Evolutionary conservation across 352 stramenopile genomes (phyloP).

Genomic region (Pythium oligandrum): DNA sequence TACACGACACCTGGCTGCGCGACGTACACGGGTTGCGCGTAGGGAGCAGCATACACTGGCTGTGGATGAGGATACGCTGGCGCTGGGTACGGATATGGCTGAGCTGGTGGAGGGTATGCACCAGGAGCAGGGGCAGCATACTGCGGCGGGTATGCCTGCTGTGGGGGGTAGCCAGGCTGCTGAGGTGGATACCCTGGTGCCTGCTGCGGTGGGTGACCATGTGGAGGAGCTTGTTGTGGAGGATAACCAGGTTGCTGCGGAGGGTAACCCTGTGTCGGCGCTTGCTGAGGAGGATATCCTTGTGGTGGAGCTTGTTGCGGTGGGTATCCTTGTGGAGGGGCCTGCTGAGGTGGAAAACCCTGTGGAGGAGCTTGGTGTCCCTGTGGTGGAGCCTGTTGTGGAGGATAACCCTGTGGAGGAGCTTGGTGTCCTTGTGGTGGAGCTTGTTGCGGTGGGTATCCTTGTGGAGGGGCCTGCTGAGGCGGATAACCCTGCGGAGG

Average conservation of each 20-base stretch:
- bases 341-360: conserved; percentile 3
- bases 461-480: conserved; percentile 12
- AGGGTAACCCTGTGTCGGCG: conserved; percentile 11
- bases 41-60: conserved; percentile 12
- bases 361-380: not conserved
- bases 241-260: conserved; percentile 7
- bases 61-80: conserved; percentile 10
- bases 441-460: conserved; percentile 24
- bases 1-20: conserved; percentile 23
- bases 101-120: conserved; percentile 2
- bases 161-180: conserved; percentile 14
- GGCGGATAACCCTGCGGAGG: conserved; percentile 4
- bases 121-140: conserved; percentile 17
- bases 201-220: conserved; percentile 17
- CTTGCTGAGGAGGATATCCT: conserved; percentile 16
- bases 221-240: no score
- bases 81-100: not conserved
- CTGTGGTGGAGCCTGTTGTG: conserved; percentile 19
- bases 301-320: conserved; percentile 1
- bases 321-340: not conserved
- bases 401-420: not conserved
- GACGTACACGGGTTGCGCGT: conserved; percentile 21
- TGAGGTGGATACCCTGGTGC: conserved; percentile 9
- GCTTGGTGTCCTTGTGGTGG: conserved; percentile 5
- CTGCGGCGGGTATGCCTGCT: conserved; percentile 16